These are phyloP conservation scores for Sclerotinia sclerotiorum DNA, from an alignment of 2,329 filamentous ascomycete species.

Conservation along the genomic window DNA sequence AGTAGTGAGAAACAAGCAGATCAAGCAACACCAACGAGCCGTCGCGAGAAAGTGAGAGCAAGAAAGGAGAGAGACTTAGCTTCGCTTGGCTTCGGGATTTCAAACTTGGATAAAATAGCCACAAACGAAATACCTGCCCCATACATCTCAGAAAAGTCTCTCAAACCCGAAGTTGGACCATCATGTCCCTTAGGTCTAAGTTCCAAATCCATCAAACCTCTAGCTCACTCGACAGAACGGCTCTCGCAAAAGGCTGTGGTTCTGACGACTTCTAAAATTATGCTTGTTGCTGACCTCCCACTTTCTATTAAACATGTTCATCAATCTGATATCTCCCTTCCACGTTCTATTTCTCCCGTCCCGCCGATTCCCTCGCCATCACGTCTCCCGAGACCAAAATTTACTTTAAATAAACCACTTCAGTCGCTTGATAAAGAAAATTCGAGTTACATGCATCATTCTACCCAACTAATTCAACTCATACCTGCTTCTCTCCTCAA, in stretches of 20 bases:
- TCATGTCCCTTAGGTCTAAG: background rate
- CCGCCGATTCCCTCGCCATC: background rate
- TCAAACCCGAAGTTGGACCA: too few species aligned
- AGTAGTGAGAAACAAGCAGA: background rate
- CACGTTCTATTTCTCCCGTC: background rate
- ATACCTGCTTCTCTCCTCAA: background rate
- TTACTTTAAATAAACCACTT: background rate
- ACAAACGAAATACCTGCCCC: background rate
- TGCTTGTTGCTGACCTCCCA: conserved; percentile 11
- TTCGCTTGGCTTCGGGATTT: conserved; percentile 4
- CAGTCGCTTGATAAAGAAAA: background rate
- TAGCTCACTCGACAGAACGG: background rate
- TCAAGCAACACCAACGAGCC: conserved; percentile 18
- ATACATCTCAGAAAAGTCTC: background rate
- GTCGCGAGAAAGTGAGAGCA: conserved; percentile 33
- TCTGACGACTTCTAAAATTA: background rate
- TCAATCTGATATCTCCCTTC: too few species aligned
- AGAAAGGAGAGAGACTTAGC: conserved; percentile 35
- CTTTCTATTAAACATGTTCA: background rate
- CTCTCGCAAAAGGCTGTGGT: background rate
- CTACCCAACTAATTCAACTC: background rate
- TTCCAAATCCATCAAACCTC: background rate
- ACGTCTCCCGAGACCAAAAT: background rate
- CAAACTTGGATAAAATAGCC: background rate
- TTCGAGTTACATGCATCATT: background rate